A percentile compares a stretch with the other conserved stretches of the same genome.
phyloP scores from a whole-genome alignment of 1,139 yeast species.

The Lodderomyces elongisporus region DNA sequence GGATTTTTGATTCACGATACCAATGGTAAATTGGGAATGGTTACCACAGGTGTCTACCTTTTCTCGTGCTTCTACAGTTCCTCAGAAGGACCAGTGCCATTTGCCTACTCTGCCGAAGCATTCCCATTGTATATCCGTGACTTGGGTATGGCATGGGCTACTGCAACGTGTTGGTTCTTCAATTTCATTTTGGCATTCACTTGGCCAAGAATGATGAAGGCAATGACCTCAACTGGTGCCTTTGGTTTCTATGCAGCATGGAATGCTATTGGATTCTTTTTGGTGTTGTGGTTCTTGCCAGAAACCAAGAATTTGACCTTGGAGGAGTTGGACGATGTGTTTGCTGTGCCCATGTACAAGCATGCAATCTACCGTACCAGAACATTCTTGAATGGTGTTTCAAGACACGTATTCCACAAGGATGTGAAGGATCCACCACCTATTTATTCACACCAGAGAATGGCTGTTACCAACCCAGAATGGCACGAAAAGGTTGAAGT shows the following conservation, averaged over 20 bases:
- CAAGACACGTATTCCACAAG: conserved; percentile 36
- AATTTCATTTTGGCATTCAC: conserved; percentile 72
- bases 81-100: conserved; percentile 90
- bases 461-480: conserved; percentile 55
- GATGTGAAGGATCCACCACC: conserved; percentile 51
- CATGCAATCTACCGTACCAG: conserved; percentile 55
- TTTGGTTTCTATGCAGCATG: conserved; percentile 88
- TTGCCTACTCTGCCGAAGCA: conserved; percentile 80
- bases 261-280: conserved; percentile 70
- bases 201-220: conserved; percentile 63
- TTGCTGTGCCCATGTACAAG: conserved; percentile 48
- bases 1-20: conserved; percentile 60
- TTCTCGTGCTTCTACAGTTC: conserved; percentile 73
- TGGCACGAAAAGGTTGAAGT: conserved; percentile 59
- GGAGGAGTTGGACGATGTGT: conserved; percentile 70
- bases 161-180: conserved; percentile 84
- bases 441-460: conserved; percentile 45
- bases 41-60: conserved; percentile 72
- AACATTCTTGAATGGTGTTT: conserved; percentile 39
- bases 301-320: conserved; percentile 67
- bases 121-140: conserved; percentile 84
- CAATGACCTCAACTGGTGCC: conserved; percentile 76
- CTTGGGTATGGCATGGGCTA: conserved; percentile 79
- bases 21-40: conserved; percentile 38
- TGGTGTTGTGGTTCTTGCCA: conserved; percentile 63